Conservation (phyloP, 805 yeast species). For the Cyberlindnera amylophila region DNA sequence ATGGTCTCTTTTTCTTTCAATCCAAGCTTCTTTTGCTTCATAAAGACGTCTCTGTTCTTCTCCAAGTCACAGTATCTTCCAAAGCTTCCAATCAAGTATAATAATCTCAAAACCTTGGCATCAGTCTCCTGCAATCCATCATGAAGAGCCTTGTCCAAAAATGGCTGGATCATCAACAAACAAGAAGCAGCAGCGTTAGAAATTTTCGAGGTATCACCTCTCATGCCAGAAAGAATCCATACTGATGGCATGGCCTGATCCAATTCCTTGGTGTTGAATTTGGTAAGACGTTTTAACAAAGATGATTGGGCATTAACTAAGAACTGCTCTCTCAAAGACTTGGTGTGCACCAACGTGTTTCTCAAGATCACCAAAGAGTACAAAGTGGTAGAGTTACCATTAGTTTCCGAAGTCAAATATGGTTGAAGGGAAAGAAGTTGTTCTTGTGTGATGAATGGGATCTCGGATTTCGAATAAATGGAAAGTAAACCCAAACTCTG, state of each 20-base stretch:
- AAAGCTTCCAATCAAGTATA: constrained; percentile 65
- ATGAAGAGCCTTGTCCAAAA: constrained; percentile 29
- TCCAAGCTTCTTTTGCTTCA: constrained; percentile 34
- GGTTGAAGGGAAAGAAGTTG: constrained; percentile 66
- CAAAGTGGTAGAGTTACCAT: constrained; percentile 39
- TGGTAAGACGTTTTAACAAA: constrained; percentile 55
- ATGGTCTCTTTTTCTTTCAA: constrained; percentile 51
- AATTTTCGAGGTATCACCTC: constrained; percentile 44
- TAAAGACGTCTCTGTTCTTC: constrained; percentile 36
- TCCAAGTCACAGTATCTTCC: constrained; percentile 69
- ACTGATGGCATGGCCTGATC: constrained; percentile 72
- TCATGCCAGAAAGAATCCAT: constrained; percentile 50
- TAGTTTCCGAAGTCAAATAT: constrained; percentile 47
- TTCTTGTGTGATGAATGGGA: constrained; percentile 55
- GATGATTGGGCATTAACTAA: constrained; percentile 45
- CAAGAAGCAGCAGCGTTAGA: constrained; percentile 65
- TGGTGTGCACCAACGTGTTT: constrained; percentile 40
- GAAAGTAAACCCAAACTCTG: constrained; percentile 48
- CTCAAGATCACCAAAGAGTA: constrained; percentile 54
- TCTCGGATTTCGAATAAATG: constrained; percentile 49
- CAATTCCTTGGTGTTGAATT: constrained; percentile 54
- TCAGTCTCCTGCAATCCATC: constrained; percentile 33
- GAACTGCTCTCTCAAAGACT: constrained; percentile 48
- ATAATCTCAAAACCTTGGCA: constrained; percentile 48
- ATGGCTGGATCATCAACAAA: constrained; percentile 47